Conservation (phyloP, 2,329 filamentous ascomycete species). For the Claviceps sp. region DNA sequence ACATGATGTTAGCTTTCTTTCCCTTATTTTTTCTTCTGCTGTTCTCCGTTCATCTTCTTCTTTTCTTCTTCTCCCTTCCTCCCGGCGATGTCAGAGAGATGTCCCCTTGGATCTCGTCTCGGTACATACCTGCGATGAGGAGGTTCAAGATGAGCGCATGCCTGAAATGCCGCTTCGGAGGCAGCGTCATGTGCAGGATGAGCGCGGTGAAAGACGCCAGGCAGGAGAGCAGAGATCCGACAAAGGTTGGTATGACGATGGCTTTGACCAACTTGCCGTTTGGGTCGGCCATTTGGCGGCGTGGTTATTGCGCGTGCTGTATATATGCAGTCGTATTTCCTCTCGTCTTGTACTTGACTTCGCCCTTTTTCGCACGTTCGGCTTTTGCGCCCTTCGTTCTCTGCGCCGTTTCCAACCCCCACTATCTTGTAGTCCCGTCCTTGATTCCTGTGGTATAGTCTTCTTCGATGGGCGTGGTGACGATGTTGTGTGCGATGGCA, state of each 20-base stretch:
- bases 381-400: too few species aligned
- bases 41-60: too few species aligned
- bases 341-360: background rate
- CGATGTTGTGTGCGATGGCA: too few species aligned
- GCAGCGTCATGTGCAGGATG: slow-evolving; percentile 2
- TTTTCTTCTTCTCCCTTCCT: too few species aligned
- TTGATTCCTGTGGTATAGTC: too few species aligned
- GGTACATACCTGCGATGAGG: slow-evolving; percentile 4
- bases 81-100: too few species aligned
- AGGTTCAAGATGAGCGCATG: slow-evolving; percentile 9
- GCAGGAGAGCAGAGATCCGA: slow-evolving; percentile 7
- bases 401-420: too few species aligned
- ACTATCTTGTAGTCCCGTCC: too few species aligned
- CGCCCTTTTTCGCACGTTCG: background rate
- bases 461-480: too few species aligned
- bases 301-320: too few species aligned
- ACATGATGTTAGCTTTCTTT: background rate
- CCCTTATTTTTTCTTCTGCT: too few species aligned
- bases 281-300: background rate
- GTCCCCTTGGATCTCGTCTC: too few species aligned
- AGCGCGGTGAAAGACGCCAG: slow-evolving; percentile 2
- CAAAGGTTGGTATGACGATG: background rate
- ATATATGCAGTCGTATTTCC: background rate
- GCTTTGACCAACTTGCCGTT: background rate
- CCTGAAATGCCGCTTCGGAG: slow-evolving; percentile 7